Base-by-base conservation (phyloP, 257 asterid species). In the Leonotis leonurus region DNA sequence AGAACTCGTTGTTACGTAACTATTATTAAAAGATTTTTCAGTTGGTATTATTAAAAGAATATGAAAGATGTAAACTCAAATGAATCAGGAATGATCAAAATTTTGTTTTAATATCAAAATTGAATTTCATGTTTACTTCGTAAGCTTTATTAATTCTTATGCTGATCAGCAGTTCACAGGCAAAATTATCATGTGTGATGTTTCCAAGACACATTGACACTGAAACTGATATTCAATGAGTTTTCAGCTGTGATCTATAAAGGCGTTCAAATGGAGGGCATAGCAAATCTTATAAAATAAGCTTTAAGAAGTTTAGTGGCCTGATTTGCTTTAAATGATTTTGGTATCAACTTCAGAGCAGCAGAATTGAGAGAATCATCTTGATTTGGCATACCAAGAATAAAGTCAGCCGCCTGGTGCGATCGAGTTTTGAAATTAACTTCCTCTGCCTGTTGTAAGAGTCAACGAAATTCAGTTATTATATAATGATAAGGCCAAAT, bases 321-420 rank as follows among this genome's bases (percentile, higher is more conserved):
- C 21, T 21, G 26, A 56, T 13, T 58, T 65, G 8, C 59, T 17
- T 54, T 65, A 35, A 32, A 37, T 51, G 10, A 10, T 3, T 17
- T 12, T 36, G 33, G 16, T 26, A 45, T 4, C 60, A 58, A 29
- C 57, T 18, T 52, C 8, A 50, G 27, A 56, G 24, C 45, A 49
- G 58, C 64, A 51, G 8, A 55, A 3, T 21, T 46, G 67, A 43
- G 51, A 30, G 43, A 35, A 22, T 20, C 14, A 54, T 45, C n/a
- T 17, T 44, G 69, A 69, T 45, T 36, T 44, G 17, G 68, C 58
- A n/a, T 86, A 93, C 97, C 85, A 24, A 87, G 88, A 74, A 89
- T 87, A 79, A 89, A 89, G 70, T 87, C 96, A 70, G 80, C 81
- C 3, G 97, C 96, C 77, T 87, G 96, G 75, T 89, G 99, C 16